These are phyloP conservation scores for Trichosporon sp. DNA, from an alignment of 1,284 basidiomycete species.

Conservation along the genomic window DNA sequence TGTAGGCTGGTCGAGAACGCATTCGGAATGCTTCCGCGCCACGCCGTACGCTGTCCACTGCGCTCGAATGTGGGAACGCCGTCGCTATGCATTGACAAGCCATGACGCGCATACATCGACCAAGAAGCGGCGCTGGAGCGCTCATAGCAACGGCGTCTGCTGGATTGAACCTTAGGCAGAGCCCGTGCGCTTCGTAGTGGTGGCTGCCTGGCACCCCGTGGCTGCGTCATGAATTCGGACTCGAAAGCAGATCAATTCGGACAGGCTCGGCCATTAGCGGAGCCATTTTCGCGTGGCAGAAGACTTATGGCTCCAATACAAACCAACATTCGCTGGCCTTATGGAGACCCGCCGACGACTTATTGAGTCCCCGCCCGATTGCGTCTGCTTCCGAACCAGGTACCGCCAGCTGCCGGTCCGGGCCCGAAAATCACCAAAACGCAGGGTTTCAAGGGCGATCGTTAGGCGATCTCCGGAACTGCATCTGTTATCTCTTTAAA, in stretches of 20 bases:
- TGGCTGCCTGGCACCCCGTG: no score
- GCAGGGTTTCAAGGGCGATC: neutral
- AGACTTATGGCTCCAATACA: no score
- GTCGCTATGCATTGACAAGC: no score
- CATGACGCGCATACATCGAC: neutral
- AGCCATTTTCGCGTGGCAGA: neutral
- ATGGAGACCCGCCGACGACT: no score
- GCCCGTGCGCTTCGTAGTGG: neutral
- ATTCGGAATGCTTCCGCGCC: neutral
- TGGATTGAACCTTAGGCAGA: neutral
- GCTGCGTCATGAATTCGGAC: neutral
- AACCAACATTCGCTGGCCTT: no score
- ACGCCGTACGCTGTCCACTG: neutral
- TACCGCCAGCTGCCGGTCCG: neutral
- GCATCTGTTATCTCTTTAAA: neutral
- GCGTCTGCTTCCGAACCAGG: neutral
- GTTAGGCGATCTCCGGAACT: neutral
- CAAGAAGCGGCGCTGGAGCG: neutral
- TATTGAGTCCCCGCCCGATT: no score
- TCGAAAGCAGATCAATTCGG: neutral
- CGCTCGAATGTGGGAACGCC: neutral
- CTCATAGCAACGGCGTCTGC: neutral
- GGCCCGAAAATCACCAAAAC: neutral
- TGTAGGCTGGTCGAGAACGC: neutral
- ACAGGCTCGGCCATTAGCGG: neutral